Evolutionary conservation across 164 flowering plant genomes (phyloP), one percentile per base, ranked within the genome.

Genomic region (Vitis riparia): DNA sequence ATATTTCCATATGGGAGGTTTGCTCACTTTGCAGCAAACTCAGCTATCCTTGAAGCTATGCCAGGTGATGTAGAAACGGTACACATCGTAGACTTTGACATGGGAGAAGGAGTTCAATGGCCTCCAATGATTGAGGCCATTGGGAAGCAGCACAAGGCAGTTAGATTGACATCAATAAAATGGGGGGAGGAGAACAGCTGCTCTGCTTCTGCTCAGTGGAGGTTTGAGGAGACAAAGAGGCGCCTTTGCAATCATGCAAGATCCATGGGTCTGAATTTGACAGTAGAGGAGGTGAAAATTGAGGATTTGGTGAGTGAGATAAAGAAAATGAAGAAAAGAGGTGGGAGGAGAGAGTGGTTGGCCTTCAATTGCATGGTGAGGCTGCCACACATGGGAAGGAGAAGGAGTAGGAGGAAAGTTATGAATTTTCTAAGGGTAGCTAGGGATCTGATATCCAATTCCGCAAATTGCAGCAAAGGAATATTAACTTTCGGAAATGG

Each of bases 31-130:
- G 63, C 80, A 4, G 88, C 93, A 5, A 87, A 83, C 62, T 51
- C 76, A 0, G 81, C 86, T 0, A 87, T 90, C 50, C 81, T 88
- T 9, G 90, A 82, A 58, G 70, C 86, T 10, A 62, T 86, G n/a
- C 90, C 91, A 0, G 62, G 50, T 9, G 83, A 82, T 48, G 76
- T 75, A 1, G 86, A 77, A 12, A 59, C 37, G 0, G 9, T 88
- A n/a, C 86, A 75, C 67, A 76, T 84, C n/a, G 51, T 85, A 0
- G 95, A 87, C 51, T 87, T 84, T 23, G 90, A 87, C 71, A 72
- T 85, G 27, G 78, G 87, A 55, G 86, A 84, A 50, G 92, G 89
- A 19, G 55, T 85, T 55, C 94, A 90, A 62, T 90, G 90, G 90
- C 76, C 87, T 70, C 62, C 87, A 3, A 0, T 90, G 55, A 72